Conservation (phyloP, 2,329 filamentous ascomycete genomes). For the Arthroderma uncinatum region DNA sequence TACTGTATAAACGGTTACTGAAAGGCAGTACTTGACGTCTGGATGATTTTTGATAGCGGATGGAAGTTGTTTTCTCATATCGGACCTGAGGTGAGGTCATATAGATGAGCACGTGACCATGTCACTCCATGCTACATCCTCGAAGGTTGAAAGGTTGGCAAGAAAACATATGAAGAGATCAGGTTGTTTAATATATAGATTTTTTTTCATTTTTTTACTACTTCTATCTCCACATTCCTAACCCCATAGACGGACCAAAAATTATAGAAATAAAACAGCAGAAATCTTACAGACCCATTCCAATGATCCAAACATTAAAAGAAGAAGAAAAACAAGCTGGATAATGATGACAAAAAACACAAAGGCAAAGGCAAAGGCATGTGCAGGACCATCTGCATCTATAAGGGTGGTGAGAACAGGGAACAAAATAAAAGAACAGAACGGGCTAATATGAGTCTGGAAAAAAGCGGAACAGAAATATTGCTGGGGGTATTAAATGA, state of each 20-base stretch:
- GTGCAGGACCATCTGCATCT: not conserved
- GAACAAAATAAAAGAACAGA: not conserved
- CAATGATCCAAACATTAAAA: conserved; percentile 1
- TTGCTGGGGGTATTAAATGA: conserved; percentile 4
- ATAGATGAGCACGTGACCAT: no score
- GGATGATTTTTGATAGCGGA: no score
- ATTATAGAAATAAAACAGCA: not conserved
- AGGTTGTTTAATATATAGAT: not conserved
- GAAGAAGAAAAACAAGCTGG: not conserved
- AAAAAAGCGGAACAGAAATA: not conserved
- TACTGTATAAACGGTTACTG: no score
- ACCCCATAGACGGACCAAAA: not conserved
- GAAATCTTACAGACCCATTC: conserved; percentile 1
- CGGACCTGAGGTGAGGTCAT: no score
- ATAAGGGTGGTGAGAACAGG: not conserved
- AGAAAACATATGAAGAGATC: not conserved
- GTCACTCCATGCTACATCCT: no score
- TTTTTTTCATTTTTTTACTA: not conserved
- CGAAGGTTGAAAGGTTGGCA: no score
- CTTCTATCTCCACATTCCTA: not conserved
- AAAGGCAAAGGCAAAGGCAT: not conserved
- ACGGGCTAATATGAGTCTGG: not conserved
- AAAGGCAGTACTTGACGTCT: no score
- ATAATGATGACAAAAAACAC: not conserved
- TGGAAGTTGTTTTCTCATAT: no score